phyloP scores from a whole-genome alignment of 2,329 filamentous ascomycete species.

The Botryotinia narcissicola region DNA sequence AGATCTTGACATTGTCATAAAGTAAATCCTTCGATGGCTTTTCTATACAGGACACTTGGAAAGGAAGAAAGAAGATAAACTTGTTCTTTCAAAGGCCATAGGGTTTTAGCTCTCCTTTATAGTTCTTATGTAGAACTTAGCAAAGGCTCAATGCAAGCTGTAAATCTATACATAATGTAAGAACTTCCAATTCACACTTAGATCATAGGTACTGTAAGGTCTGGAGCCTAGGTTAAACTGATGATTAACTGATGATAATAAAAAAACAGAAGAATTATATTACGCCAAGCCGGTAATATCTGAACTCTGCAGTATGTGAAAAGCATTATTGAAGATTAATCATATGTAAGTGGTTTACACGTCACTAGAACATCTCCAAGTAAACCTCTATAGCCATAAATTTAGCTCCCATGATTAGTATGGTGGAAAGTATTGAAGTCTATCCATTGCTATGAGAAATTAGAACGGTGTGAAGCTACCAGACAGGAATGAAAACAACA shows the following conservation, averaged over 20 bases:
- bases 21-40: not conserved
- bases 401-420: not conserved
- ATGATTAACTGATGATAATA: not conserved
- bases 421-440: not conserved
- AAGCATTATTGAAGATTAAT: not conserved
- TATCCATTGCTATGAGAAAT: not conserved
- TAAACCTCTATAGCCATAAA: not conserved
- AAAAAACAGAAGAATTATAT: not conserved
- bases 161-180: not conserved
- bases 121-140: not conserved
- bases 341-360: not conserved
- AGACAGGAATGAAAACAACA: not conserved
- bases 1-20: not conserved
- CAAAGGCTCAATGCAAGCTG: not conserved
- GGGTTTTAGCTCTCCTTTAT: not conserved
- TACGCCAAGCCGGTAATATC: not conserved
- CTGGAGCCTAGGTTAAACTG: not conserved
- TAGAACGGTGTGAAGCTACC: not conserved
- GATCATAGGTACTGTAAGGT: not conserved
- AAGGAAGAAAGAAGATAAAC: not conserved
- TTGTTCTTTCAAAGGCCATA: not conserved
- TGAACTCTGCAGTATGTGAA: not conserved
- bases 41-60: not conserved
- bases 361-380: not conserved
- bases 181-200: not conserved